Conservation (phyloP, 192 early-diverging fungal genomes). For the Physocladia obscura region DNA sequence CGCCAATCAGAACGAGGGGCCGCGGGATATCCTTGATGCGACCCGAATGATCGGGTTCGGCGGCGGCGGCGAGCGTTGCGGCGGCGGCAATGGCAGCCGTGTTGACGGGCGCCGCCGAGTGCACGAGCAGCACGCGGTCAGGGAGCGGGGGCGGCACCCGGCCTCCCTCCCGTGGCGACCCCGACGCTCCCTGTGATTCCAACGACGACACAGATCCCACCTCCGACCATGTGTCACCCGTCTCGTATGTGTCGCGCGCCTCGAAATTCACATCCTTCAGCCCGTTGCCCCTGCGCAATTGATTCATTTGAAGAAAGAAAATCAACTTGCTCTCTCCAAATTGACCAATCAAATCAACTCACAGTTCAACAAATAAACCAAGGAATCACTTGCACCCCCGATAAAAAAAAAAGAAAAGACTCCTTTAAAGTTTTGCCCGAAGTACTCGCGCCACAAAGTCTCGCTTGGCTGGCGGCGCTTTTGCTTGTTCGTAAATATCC, state of each 20-base stretch:
- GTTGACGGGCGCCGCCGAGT: neutral
- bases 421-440: neutral
- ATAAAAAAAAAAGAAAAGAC: no score
- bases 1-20: constrained; percentile 12
- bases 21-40: constrained; percentile 18
- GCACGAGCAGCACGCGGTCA: neutral
- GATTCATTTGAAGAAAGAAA: neutral
- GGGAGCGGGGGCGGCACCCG: neutral
- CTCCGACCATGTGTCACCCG: no score
- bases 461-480: neutral
- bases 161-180: neutral
- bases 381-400: no score
- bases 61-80: neutral
- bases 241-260: neutral
- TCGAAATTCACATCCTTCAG: neutral
- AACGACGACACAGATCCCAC: no score
- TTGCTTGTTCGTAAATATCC: constrained; percentile 22
- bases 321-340: neutral
- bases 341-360: neutral
- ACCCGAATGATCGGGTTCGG: neutral
- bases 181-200: neutral
- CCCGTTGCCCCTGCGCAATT: neutral
- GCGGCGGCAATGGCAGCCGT: neutral
- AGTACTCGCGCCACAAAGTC: constrained; percentile 7
- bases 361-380: no score